These are phyloP conservation scores for Bryoerythrophyllum caledonicum DNA, from an alignment of 225 moss, liverwort and hornwort species.

Conservation along the genomic window DNA sequence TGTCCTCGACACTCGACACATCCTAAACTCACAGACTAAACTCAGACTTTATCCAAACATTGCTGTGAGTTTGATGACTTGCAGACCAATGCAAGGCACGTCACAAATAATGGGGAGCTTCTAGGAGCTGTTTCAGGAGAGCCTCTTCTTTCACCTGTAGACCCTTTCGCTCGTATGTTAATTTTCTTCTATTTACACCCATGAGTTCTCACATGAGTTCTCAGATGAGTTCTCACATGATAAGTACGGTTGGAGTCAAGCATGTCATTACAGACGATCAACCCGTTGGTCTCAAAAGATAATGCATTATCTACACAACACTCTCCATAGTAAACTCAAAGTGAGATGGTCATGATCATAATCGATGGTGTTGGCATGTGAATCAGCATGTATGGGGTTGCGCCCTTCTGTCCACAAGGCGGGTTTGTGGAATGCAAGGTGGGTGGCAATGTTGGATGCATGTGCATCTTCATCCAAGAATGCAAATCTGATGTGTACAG, in stretches of 20 bases:
- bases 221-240: too few species aligned
- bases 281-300: too few species aligned
- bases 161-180: conserved; percentile 3
- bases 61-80: not conserved
- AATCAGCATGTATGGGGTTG: conserved; percentile 28
- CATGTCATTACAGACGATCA: not conserved
- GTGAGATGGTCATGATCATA: not conserved
- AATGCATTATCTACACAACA: not conserved
- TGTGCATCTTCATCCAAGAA: conserved; percentile 21
- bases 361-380: too few species aligned
- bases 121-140: conserved; percentile 4
- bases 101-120: not conserved
- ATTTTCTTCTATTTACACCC: not conserved
- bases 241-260: not conserved
- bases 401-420: conserved; percentile 26
- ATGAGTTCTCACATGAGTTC: too few species aligned
- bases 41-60: not conserved
- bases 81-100: not conserved
- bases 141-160: conserved; percentile 15
- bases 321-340: not conserved
- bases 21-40: too few species aligned
- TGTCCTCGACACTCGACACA: too few species aligned
- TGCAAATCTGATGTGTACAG: conserved; percentile 27
- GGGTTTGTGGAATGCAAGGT: conserved; percentile 30
- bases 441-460: conserved; percentile 37